Evolutionary conservation across 192 early-diverging fungal genomes (phyloP), one percentile per base, ranked within the genome.

Genomic region (Backusella macrospora): DNA sequence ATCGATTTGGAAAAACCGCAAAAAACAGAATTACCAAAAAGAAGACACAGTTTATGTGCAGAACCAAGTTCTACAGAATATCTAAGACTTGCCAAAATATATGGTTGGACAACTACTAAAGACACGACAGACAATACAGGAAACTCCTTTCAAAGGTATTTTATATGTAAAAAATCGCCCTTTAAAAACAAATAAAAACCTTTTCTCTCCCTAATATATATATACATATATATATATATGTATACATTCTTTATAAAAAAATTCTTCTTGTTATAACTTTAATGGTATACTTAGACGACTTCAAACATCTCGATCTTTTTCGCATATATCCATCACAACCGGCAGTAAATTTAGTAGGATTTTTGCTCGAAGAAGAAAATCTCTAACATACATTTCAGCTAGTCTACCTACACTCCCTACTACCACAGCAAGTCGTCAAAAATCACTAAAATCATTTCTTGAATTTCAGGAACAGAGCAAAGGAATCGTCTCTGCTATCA

Each of bases 1-100:
- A 34, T 34, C 0, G 59, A 72, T 34, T 37, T 45, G 1, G 52
- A 62, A 6, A 59, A 59, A 59, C 7, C 52, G 26, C 52, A 59
- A 59, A 45, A 39, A 15, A 16, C 59, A 29, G 16, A 26, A 18
- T 42, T 55, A 26, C 46, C 40, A 70, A 77, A 74, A 70, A 62
- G 82, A 44, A 71, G 85, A 44, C 82, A 74, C 62, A 81, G 82
- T 52, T 84, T 83, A 23, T 82, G 68, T 38, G 78, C 78, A 18
- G 79, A 76, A 46, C 72, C 78, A 23, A 83, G 80, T 39, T 75
- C 82, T 10, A 76, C 73, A 34, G 84, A 86, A 48, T 83, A 75
- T 44, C 64, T 75, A 16, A 68, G 78, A 16, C 62, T 86, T 0
- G 78, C 82, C 6, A 78, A 82, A 0, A 83, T 86, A 18, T 83